Evolutionary conservation across 306 rosid genomes (phyloP), one percentile per base, ranked within the genome.

Genomic region (Betula pendula): DNA sequence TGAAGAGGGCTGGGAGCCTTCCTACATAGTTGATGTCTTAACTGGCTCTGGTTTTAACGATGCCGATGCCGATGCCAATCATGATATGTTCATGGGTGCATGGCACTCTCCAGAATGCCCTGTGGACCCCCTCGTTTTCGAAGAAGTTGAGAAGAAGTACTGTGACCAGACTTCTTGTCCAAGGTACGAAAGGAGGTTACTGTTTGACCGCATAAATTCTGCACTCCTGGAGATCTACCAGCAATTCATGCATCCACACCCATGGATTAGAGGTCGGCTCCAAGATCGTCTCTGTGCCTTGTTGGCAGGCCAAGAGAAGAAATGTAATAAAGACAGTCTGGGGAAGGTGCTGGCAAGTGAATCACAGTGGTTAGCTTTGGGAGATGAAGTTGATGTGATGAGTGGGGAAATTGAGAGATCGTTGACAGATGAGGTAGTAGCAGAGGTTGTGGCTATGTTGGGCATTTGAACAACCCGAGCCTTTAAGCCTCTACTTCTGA

Each of bases 21-120:
- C 87, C 38, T 96, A 92, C 87, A 77, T 89, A 71, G 60, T 53
- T 31, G 89, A 87, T 56, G 87, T 88, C 62, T 80, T 96, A 74
- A 77, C 75, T 25, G 87, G 82, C 63, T 87, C 90, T 31, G 89
- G 89, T 78, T 81, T 92, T 56, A 81, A 56, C 11, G 84, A 78
- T 56, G 70, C 87, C 7, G 79, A 83, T 56, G 81, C 51, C 11
- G 84, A 78, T 56, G 70, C 87, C 7, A 78, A 83, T 22, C 77
- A 86, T 0, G 85, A 83, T 42, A 53, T 71, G 53, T 80, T 71
- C 47, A 52, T 85, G 65, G 87, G 84, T 48, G 56, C 45, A 45
- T 88, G 94, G 91, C 82, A 91, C 79, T 75, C 97, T 74, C 79
- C 79, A 1, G 98, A 90, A 20, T 82, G 83, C 80, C 96, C 98